Percentiles rank a stretch among this genome's conserved stretches.
phyloP scores from a whole-genome alignment of 495 filamentous ascomycete species.

The Parathielavia appendiculata region DNA sequence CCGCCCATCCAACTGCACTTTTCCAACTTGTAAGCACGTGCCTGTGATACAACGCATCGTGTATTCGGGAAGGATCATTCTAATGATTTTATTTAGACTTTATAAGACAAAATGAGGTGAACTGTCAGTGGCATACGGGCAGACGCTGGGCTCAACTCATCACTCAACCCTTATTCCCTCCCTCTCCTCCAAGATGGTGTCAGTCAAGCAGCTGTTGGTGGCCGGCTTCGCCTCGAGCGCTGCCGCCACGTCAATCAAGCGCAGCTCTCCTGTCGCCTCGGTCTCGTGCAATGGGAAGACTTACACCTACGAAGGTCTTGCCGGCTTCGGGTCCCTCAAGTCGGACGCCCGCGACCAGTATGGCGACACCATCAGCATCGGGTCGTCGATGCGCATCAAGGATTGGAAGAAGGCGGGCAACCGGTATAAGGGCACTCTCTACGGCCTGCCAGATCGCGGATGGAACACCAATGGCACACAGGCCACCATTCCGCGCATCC shows the following conservation, averaged over 20 bases:
- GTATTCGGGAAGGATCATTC: no score
- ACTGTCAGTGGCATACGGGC: no score
- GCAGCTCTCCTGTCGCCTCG: background rate
- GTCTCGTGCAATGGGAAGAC: slow-evolving; percentile 53
- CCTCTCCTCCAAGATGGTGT: slow-evolving; percentile 9
- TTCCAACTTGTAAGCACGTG: no score
- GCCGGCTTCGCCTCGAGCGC: slow-evolving; percentile 1
- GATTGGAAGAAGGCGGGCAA: slow-evolving; percentile 56
- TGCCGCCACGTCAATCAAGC: background rate
- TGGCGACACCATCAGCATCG: slow-evolving; percentile 68
- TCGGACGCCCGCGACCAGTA: slow-evolving; percentile 61
- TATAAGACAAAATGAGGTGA: no score
- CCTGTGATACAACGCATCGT: no score
- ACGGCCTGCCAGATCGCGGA: slow-evolving; percentile 65
- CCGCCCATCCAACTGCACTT: no score
- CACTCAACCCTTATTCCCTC: no score
- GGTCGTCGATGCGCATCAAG: slow-evolving; percentile 63
- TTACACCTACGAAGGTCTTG: slow-evolving; percentile 64
- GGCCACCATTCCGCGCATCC: slow-evolving; percentile 69
- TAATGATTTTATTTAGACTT: no score
- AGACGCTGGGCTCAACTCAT: no score
- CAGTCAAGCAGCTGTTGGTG: background rate
- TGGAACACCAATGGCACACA: slow-evolving; percentile 73
- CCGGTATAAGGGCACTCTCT: slow-evolving; percentile 62
- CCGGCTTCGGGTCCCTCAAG: slow-evolving; percentile 61